Percentiles rank a stretch among this genome's conserved stretches.
Evolutionary conservation across 2,329 filamentous ascomycete species (phyloP).

Genomic region (Aureobasidium sp.): DNA sequence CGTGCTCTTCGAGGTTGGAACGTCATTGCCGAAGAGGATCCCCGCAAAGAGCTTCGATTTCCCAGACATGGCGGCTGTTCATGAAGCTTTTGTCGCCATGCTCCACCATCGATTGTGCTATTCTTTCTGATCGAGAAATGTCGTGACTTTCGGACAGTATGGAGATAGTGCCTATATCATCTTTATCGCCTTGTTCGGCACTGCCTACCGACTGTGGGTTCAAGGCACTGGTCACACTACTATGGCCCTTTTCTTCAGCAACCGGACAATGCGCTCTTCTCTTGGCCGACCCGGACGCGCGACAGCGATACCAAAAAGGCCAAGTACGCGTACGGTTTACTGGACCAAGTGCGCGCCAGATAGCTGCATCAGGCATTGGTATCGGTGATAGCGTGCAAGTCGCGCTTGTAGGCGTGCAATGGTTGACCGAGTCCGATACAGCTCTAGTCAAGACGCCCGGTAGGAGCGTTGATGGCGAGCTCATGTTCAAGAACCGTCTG

Average conservation of each 20-base stretch:
- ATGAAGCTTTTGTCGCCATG: not conserved
- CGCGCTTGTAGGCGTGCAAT: conserved; percentile 59
- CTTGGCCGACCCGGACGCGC: conserved; percentile 76
- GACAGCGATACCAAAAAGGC: conserved; percentile 65
- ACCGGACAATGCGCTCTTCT: conserved; percentile 67
- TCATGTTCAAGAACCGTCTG: conserved; percentile 39
- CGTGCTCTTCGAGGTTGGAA: not conserved
- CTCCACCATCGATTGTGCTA: not conserved
- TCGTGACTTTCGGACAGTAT: not conserved
- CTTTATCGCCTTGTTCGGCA: conserved; percentile 20
- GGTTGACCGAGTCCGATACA: conserved; percentile 49
- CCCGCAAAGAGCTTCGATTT: conserved; percentile 1
- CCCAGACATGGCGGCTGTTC: not conserved
- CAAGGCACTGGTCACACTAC: conserved; percentile 68
- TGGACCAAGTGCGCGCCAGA: conserved; percentile 59
- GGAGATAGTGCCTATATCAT: conserved; percentile 22
- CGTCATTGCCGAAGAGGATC: not conserved
- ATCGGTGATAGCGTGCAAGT: conserved; percentile 71
- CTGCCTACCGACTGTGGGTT: conserved; percentile 33
- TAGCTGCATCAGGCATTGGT: conserved; percentile 59
- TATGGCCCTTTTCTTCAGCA: conserved; percentile 85
- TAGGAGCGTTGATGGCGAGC: conserved; percentile 49
- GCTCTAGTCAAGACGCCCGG: conserved; percentile 46
- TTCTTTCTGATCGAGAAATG: not conserved
- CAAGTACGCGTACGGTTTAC: conserved; percentile 73